A percentile compares a stretch with the other conserved stretches of the same genome.
Evolutionary conservation across 768 basidiomycete species (phyloP).

Genomic region (Leucocoprinus birnbaumii): DNA sequence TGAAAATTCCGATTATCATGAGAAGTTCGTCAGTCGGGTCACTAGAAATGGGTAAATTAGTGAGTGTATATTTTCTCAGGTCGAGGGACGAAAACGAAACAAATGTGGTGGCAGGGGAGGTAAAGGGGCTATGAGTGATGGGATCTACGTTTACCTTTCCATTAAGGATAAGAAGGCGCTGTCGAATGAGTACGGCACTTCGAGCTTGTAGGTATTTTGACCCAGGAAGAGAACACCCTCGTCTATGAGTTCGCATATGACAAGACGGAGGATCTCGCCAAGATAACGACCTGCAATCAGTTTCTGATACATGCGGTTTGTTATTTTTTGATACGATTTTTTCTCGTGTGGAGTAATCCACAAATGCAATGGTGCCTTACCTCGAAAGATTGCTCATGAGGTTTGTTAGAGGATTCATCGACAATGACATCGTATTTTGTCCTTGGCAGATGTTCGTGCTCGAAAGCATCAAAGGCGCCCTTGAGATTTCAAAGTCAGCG

Average conservation of each 20-base stretch:
- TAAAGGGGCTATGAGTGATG: background rate
- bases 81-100: too few relatives aligned
- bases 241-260: conserved; percentile 94
- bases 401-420: conserved; percentile 95
- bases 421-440: conserved; percentile 93
- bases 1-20: conserved; percentile 96
- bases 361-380: conserved; percentile 33
- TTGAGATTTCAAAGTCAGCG: conserved; percentile 23
- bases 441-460: conserved; percentile 90
- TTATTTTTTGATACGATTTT: background rate
- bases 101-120: background rate
- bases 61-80: background rate
- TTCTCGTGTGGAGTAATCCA: background rate
- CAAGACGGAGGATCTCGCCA: conserved; percentile 93
- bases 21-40: conserved; percentile 96
- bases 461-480: conserved; percentile 97
- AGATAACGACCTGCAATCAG: conserved; percentile 94
- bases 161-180: conserved; percentile 97
- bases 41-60: conserved; percentile 32
- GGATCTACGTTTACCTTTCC: conserved; percentile 65
- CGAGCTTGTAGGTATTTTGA: conserved; percentile 98
- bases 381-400: conserved; percentile 92
- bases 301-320: conserved; percentile 67
- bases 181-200: conserved; percentile 89
- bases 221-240: conserved; percentile 97